Evolutionary conservation across 2,329 filamentous ascomycete genomes (phyloP).

Genomic region (Plenodomus biglobosus): DNA sequence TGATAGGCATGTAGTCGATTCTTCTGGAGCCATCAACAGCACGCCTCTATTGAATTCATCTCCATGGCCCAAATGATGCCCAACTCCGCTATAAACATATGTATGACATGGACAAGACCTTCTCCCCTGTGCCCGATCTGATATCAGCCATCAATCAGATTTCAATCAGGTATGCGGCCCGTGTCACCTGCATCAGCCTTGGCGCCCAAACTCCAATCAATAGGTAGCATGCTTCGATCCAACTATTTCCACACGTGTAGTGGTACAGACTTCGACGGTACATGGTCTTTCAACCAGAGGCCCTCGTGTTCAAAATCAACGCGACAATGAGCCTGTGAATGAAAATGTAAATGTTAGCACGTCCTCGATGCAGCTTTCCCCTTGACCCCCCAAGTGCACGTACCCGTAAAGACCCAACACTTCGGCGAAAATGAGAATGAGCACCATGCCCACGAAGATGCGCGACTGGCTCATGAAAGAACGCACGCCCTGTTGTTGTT

Average conservation of each 20-base stretch:
- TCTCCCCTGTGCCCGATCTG: neutral
- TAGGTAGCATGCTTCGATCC: constrained; percentile 19
- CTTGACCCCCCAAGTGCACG: constrained; percentile 30
- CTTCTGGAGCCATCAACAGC: no score
- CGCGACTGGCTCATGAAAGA: constrained; percentile 95
- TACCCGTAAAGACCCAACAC: constrained; percentile 96
- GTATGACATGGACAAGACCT: constrained; percentile 2
- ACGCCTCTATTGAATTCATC: no score
- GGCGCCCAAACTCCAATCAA: constrained; percentile 21
- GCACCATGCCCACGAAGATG: constrained; percentile 97
- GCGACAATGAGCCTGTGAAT: constrained; percentile 82
- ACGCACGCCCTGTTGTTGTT: constrained; percentile 65
- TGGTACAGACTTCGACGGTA: constrained; percentile 28
- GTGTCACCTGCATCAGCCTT: constrained; percentile 1
- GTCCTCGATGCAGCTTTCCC: neutral
- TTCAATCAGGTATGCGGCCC: constrained; percentile 12
- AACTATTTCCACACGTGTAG: constrained; percentile 27
- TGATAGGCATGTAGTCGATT: no score
- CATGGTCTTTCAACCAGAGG: constrained; percentile 54
- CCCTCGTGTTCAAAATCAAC: constrained; percentile 88
- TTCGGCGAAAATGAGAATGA: constrained; percentile 98
- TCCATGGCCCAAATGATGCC: constrained; percentile 7
- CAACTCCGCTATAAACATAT: constrained; percentile 12
- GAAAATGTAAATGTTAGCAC: constrained; percentile 57
- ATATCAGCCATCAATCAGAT: neutral